A percentile compares a stretch with the other conserved stretches of the same genome.
Evolutionary conservation across 2,329 filamentous ascomycete species (phyloP).

Genomic region (Zymoseptoria passerinii): DNA sequence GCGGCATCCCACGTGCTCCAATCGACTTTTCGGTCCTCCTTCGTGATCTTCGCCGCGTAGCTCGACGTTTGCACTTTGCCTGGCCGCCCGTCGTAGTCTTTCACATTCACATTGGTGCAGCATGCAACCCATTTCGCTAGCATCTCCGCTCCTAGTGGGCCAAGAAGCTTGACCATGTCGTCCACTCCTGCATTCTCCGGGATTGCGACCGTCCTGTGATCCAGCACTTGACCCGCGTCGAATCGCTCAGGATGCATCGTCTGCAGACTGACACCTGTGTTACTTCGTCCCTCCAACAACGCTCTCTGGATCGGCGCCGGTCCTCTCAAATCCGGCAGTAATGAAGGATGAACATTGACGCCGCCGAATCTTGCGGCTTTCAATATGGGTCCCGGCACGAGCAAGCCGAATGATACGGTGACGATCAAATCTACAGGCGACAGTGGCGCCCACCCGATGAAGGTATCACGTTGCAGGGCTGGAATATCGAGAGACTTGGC

Average conservation of each 20-base stretch:
- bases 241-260: conserved; percentile 70
- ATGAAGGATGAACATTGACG: conserved; percentile 85
- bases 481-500: conserved; percentile 57
- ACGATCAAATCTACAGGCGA: conserved; percentile 62
- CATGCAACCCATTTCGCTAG: conserved; percentile 57
- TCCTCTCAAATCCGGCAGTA: conserved; percentile 69
- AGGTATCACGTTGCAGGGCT: conserved; percentile 70
- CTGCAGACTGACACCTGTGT: conserved; percentile 75
- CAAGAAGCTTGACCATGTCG: conserved; percentile 48
- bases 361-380: conserved; percentile 67
- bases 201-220: conserved; percentile 51
- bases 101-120: conserved; percentile 57
- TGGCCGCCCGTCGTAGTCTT: conserved; percentile 20
- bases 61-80: conserved; percentile 21
- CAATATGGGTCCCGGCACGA: conserved; percentile 73
- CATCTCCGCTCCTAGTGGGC: conserved; percentile 59
- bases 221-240: conserved; percentile 68
- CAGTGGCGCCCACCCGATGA: conserved; percentile 70
- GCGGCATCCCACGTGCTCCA: conserved; percentile 49
- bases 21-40: conserved; percentile 54
- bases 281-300: conserved; percentile 53
- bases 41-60: conserved; percentile 66
- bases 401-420: conserved; percentile 88
- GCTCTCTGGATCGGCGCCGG: conserved; percentile 80
- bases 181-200: conserved; percentile 40